These are phyloP conservation scores for Xerocomus nothofagi DNA, from an alignment of 1,284 basidiomycete species.

Conservation along the genomic window DNA sequence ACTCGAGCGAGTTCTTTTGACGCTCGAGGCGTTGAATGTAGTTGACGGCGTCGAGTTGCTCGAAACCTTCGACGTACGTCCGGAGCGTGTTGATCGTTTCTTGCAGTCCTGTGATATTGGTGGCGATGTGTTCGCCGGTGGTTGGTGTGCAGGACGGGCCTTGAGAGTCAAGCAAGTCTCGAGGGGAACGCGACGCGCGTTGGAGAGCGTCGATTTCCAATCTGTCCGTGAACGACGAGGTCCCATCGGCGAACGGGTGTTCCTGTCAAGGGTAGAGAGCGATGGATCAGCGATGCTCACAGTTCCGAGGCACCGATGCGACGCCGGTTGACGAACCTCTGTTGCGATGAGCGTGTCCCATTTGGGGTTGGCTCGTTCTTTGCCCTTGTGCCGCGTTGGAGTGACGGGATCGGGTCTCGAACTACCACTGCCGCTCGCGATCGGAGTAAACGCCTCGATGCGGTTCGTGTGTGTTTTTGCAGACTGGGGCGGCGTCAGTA, in stretches of 20 bases:
- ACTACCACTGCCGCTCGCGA: background rate
- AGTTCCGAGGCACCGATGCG: too few relatives aligned
- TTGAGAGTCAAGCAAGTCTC: background rate
- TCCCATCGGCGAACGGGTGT: conserved; percentile 11
- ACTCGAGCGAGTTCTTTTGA: conserved; percentile 38
- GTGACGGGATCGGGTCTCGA: conserved; percentile 13
- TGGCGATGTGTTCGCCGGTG: conserved; percentile 20
- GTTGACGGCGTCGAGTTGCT: conserved; percentile 16
- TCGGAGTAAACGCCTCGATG: background rate
- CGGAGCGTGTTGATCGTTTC: background rate
- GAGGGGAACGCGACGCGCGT: background rate
- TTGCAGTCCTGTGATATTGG: conserved; percentile 3
- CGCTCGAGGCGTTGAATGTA: conserved; percentile 45
- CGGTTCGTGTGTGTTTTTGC: background rate
- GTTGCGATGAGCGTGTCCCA: conserved; percentile 3
- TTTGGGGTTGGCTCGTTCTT: conserved; percentile 11
- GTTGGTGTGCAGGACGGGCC: conserved; percentile 5
- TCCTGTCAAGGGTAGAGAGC: conserved; percentile 10
- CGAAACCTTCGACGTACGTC: background rate
- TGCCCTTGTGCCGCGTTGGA: conserved; percentile 28
- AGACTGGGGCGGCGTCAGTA: conserved; percentile 27
- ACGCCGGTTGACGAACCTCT: conserved; percentile 4
- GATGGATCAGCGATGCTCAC: background rate
- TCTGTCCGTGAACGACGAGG: background rate
- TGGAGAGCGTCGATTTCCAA: background rate